Evolutionary conservation across 2,329 filamentous ascomycete genomes (phyloP), one percentile per base, ranked within the genome.

Genomic region (Teratosphaeria pseudoeucalypti): DNA sequence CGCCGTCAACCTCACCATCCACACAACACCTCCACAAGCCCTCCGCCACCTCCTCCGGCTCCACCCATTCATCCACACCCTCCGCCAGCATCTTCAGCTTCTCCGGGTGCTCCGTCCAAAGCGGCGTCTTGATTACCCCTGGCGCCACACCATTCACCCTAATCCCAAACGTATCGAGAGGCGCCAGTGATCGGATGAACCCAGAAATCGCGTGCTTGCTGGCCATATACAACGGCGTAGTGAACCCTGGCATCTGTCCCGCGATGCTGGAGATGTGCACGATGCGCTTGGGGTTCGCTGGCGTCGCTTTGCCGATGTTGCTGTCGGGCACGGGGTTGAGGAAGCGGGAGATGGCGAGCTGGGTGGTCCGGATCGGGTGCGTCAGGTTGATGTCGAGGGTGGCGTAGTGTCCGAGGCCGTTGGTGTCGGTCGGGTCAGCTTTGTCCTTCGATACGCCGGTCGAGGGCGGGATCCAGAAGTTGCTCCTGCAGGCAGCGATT

Each of bases 81-180:
- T 76, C 72, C 43, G 79, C 75, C 0, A 85, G 61, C 63, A 81
- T 77, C 60, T 73, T 73, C 65, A 84, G 57, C 67, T 85, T 86
- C 69, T 85, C 82, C 0, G 82, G 81, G 63, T 85, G 77, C 2
- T 85, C 82, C 0, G 78, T 82, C 82, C 82, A 86, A 5, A 85
- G 71, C 6, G 83, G 83, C 12, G 83, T 85, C 62, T 79, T 83
- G 64, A 85, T 82, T 1, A 85, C 70, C 0, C 83, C 83, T 0
- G 83, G 83, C 16, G 82, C 82, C 2, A 85, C 82, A 6, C 78
- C 82, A 23, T 82, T 84, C 16, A 85, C 81, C 0, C 82, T 72
- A 57, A 86, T 82, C 0, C 80, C 80, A 27, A 80, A 65, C 0
- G 66, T 66, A 1, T 84, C 82, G 6, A 85, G 74, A 1, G 73